Percentiles rank a stretch among this genome's conserved stretches.
Evolutionary conservation across 106 monocot species (phyloP).

Genomic region (Platanthera guangdongensis): DNA sequence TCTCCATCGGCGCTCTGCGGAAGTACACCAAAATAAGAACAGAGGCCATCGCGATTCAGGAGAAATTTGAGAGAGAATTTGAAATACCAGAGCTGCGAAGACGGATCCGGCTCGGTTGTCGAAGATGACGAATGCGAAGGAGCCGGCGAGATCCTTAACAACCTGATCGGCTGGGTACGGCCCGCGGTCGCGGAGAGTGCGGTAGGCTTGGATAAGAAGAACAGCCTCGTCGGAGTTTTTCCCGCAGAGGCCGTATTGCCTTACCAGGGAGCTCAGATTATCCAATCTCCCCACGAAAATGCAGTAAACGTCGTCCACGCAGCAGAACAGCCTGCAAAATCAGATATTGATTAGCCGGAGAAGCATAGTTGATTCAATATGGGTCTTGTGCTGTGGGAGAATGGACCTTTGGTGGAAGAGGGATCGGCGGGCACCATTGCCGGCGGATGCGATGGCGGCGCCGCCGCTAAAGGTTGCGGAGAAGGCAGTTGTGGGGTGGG

Average conservation of each 20-base stretch:
- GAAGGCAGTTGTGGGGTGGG: slow-evolving; percentile 36
- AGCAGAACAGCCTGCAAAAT: slow-evolving; percentile 52
- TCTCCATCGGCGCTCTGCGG: slow-evolving; percentile 55
- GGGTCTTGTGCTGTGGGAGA: not conserved
- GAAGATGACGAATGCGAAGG: slow-evolving; percentile 76
- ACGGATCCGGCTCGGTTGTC: slow-evolving; percentile 56
- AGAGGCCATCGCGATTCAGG: not conserved
- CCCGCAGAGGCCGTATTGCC: slow-evolving; percentile 71
- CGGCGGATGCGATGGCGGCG: slow-evolving; percentile 50
- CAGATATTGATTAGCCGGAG: not conserved
- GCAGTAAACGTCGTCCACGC: slow-evolving; percentile 75
- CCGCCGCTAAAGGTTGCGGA: slow-evolving; percentile 53
- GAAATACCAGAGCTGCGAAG: slow-evolving; percentile 64
- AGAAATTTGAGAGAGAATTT: not conserved
- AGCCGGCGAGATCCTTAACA: slow-evolving; percentile 70
- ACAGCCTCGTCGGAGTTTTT: slow-evolving; percentile 62
- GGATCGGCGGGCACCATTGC: slow-evolving; percentile 7
- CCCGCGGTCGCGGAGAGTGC: slow-evolving; percentile 88
- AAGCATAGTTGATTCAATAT: not conserved
- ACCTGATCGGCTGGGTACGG: slow-evolving; percentile 97
- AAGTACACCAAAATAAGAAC: not conserved
- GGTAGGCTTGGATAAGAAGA: slow-evolving; percentile 89
- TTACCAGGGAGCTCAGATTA: slow-evolving; percentile 76
- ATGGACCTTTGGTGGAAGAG: slow-evolving; percentile 30
- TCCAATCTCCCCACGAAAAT: slow-evolving; percentile 59